Evolutionary conservation across 208 protist species (phyloP).

Genomic region (Herpetomonas samuelpessoai): DNA sequence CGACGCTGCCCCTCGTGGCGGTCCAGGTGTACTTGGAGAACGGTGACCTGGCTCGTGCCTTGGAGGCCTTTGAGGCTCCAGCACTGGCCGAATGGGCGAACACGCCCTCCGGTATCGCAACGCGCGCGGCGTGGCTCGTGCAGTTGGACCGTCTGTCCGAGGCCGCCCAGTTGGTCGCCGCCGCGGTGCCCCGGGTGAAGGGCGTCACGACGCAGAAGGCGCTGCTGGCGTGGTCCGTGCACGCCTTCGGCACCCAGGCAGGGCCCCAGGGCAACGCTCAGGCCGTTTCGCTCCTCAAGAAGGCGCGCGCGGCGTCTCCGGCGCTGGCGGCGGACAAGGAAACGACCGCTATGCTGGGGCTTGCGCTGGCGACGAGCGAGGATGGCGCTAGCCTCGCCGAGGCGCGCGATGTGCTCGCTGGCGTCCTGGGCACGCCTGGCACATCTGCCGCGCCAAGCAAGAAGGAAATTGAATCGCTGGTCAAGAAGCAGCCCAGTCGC

Average conservation of each 20-base stretch:
- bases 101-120: conserved; percentile 47
- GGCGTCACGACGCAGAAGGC: conserved; percentile 20
- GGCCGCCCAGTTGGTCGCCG: conserved; percentile 36
- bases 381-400: conserved; percentile 17
- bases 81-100: conserved; percentile 27
- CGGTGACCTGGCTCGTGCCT: conserved; percentile 53
- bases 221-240: conserved; percentile 62
- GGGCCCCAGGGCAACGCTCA: conserved; percentile 26
- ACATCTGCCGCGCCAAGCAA: conserved; percentile 4
- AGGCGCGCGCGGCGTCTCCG: conserved; percentile 20
- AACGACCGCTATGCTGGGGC: conserved; percentile 43
- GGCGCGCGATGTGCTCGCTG: not conserved
- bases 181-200: conserved; percentile 14
- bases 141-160: conserved; percentile 31
- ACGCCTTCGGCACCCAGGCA: conserved; percentile 34
- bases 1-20: conserved; percentile 38
- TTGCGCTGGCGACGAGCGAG: conserved; percentile 62
- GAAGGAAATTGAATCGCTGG: conserved; percentile 28
- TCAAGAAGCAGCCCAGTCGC: conserved; percentile 35
- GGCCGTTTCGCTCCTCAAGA: conserved; percentile 44
- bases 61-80: conserved; percentile 30
- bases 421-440: conserved; percentile 1
- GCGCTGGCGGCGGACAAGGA: conserved; percentile 21
- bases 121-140: conserved; percentile 52
- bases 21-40: conserved; percentile 79